phyloP scores from a whole-genome alignment of 2,329 filamentous ascomycete genomes.

The Aspergillus pseudotamarii region DNA sequence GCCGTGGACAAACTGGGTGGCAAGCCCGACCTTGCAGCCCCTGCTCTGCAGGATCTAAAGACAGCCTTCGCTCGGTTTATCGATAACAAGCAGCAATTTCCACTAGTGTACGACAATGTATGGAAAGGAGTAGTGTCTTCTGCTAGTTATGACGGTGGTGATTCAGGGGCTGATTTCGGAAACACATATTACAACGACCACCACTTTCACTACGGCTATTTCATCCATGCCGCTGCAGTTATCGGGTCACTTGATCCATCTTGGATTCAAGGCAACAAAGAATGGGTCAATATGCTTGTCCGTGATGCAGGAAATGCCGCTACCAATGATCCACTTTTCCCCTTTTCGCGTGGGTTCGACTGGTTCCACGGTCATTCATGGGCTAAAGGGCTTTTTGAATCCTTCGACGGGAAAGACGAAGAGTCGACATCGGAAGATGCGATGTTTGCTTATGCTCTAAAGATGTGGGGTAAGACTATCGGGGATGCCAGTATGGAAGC shows the following conservation, averaged over 20 bases:
- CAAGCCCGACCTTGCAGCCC: constrained; percentile 59
- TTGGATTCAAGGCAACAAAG: constrained; percentile 74
- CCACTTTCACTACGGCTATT: constrained; percentile 75
- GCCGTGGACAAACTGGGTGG: constrained; percentile 65
- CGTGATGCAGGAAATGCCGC: constrained; percentile 82
- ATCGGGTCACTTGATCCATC: constrained; percentile 75
- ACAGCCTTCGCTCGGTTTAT: constrained; percentile 67
- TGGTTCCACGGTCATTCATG: constrained; percentile 95
- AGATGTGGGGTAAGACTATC: constrained; percentile 86
- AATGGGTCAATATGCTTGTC: constrained; percentile 80
- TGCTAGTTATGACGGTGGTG: constrained; percentile 69
- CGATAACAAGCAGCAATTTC: constrained; percentile 67
- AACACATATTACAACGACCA: constrained; percentile 76
- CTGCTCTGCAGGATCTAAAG: constrained; percentile 65
- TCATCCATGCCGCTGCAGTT: constrained; percentile 81
- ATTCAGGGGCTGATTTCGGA: constrained; percentile 79
- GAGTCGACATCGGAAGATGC: constrained; percentile 90
- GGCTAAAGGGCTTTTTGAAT: constrained; percentile 66
- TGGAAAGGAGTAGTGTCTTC: constrained; percentile 84
- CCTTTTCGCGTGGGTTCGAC: constrained; percentile 81
- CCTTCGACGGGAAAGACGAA: constrained; percentile 57
- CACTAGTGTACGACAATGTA: constrained; percentile 57
- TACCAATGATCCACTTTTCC: constrained; percentile 71
- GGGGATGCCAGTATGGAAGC: constrained; percentile 80
- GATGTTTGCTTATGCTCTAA: constrained; percentile 83